A percentile compares a stretch with the other conserved stretches of the same genome.
Conservation (phyloP, 352 stramenopile species). For the Blastocystis sp. region DNA sequence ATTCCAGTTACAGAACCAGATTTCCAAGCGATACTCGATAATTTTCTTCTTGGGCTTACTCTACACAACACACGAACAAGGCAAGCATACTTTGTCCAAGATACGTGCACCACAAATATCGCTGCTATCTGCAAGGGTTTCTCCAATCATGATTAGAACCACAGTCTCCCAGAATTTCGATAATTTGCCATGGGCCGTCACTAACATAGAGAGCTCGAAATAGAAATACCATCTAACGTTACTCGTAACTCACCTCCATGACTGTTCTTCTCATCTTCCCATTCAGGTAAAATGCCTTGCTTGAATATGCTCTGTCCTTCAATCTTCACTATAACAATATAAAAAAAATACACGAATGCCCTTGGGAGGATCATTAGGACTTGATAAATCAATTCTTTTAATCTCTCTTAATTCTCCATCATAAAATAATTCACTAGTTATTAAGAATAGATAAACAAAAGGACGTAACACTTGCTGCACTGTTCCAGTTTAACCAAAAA, state of each 20-base stretch:
- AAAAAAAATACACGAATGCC: neutral
- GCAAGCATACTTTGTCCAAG: conserved; percentile 74
- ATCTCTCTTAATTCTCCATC: conserved; percentile 55
- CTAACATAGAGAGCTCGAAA: conserved; percentile 64
- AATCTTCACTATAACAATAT: conserved; percentile 34
- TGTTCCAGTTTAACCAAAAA: conserved; percentile 62
- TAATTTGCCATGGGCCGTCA: conserved; percentile 73
- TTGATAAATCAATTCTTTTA: conserved; percentile 1
- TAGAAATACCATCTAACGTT: conserved; percentile 49
- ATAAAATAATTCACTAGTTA: conserved; percentile 50
- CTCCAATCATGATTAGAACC: conserved; percentile 79
- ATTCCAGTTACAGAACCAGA: conserved; percentile 63
- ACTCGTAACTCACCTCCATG: conserved; percentile 73
- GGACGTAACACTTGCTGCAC: conserved; percentile 16
- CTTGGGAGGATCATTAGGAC: neutral
- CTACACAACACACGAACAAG: neutral
- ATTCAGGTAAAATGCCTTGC: conserved; percentile 79
- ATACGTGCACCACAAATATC: conserved; percentile 82
- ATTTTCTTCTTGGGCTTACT: conserved; percentile 48
- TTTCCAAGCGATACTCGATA: conserved; percentile 64
- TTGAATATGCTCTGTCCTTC: conserved; percentile 73
- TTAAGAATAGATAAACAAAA: neutral
- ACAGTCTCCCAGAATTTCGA: conserved; percentile 81
- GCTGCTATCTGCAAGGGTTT: conserved; percentile 76
- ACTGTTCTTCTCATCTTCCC: conserved; percentile 81